A percentile compares a stretch with the other conserved stretches of the same genome.
phyloP scores from a whole-genome alignment of 1,284 basidiomycete species.

The Singerocomus inundabilis region DNA sequence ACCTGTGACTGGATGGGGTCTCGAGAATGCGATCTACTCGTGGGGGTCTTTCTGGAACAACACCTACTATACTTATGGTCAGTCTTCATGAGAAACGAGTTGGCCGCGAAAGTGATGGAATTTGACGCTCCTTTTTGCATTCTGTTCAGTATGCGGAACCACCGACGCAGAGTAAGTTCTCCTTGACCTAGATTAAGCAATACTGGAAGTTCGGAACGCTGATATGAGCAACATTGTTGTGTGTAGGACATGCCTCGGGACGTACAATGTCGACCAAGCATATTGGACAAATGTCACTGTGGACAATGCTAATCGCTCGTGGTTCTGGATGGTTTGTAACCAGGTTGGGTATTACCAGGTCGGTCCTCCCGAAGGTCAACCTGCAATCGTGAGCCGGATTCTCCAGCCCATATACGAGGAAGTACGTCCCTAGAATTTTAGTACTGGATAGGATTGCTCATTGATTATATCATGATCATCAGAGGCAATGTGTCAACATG shows the following conservation, averaged over 20 bases:
- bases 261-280: conserved; percentile 39
- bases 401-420: conserved; percentile 58
- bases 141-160: conserved; percentile 37
- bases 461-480: not conserved
- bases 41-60: conserved; percentile 57
- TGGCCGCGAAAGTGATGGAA: not conserved
- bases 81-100: conserved; percentile 10
- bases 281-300: conserved; percentile 43
- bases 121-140: not conserved
- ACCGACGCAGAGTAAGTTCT: conserved; percentile 38
- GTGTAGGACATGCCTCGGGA: conserved; percentile 43
- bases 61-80: conserved; percentile 37
- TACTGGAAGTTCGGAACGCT: not conserved
- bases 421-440: conserved; percentile 42
- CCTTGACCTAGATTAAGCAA: not conserved
- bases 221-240: not conserved
- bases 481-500: conserved; percentile 64
- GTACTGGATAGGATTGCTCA: no score
- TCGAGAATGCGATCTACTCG: conserved; percentile 57
- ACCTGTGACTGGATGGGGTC: conserved; percentile 57
- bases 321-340: conserved; percentile 58
- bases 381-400: conserved; percentile 58
- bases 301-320: conserved; percentile 43
- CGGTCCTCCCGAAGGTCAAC: conserved; percentile 50
- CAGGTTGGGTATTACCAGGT: conserved; percentile 66